Conservation (phyloP, 1,284 basidiomycete species). For the Trametes polyzona region DNA sequence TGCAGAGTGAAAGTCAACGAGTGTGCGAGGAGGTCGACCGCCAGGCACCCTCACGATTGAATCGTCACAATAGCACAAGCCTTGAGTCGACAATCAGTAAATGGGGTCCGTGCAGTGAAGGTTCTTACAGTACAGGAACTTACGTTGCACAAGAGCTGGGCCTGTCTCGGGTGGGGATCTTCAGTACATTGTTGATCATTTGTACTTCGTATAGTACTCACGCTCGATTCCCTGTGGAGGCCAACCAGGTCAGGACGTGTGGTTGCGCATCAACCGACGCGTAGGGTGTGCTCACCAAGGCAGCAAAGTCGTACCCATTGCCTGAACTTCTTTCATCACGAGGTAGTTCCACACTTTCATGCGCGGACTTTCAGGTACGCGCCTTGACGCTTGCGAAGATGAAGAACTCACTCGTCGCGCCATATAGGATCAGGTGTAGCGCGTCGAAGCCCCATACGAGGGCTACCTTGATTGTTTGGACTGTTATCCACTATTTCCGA, state of each 20-base stretch:
- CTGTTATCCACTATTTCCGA: background rate
- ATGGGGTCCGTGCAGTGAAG: background rate
- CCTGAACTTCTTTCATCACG: constrained; percentile 1
- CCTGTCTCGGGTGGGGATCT: background rate
- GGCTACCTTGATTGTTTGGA: constrained; percentile 1
- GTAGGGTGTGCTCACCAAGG: constrained; percentile 1
- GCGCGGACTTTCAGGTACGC: background rate
- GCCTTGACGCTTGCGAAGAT: no score
- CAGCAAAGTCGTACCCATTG: background rate
- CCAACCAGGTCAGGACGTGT: no score
- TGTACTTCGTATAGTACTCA: background rate
- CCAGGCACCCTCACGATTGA: constrained; percentile 7
- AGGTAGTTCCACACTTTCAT: constrained; percentile 7
- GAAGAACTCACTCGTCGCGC: background rate
- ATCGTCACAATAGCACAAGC: constrained; percentile 16
- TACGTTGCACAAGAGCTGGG: constrained; percentile 20
- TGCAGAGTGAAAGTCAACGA: background rate
- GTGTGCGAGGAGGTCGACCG: background rate
- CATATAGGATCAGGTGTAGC: constrained; percentile 5
- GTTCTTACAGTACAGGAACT: background rate
- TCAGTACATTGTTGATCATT: background rate
- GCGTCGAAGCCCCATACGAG: constrained; percentile 11
- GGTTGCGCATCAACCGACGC: no score
- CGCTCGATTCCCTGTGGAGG: constrained; percentile 16
- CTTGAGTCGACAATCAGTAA: background rate